Base-by-base conservation (phyloP, 2,329 filamentous ascomycete species). In the Fusarium falciforme region DNA sequence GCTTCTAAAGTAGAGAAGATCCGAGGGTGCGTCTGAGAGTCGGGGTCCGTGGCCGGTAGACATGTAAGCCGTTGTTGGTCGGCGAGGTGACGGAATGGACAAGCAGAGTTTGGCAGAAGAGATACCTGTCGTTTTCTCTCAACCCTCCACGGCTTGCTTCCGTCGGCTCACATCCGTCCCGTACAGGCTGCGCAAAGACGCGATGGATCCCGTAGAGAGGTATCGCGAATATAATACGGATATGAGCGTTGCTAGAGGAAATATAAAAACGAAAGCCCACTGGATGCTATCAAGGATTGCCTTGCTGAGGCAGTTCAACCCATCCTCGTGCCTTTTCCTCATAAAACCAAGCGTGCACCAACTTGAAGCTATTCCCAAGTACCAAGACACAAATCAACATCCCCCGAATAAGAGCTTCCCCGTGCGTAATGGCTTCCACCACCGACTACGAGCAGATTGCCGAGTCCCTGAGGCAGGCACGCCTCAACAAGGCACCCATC, bases 381-480 rank as follows among this genome's bases (percentile, higher is more conserved):
- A 25, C 20, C 42, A 25, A 47, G 12, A 25, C 20, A 25, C 12
- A 25, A 16, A 47, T 35, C 14, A 55, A 14, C 17, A 40, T 33
- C 35, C 31, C 10, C 6, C 20, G 36, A 35, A 16, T 6, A 57
- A 25, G 14, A 58, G 8, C 2, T 5, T 58, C 20, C 33, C 16
- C 9, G 33, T 58, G 33, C 33, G 9, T 10, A 35, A 58, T 35
- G 54, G 54, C 54, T 35, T 61, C 33, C 17, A 31, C 47, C 49
- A 16, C 57, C 25, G 62, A 73, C 14, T 66, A 68, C 40, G 40
- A 64, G 25, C 62, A 69, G 31, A 67, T 71, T 29, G 61, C 71
- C 11, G 44, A 66, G 59, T 67, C 75, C 54, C 66, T 79, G 33
- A 76, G 70, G 44, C 61, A 55, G 9, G 77, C 77, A 5, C 72